Evolutionary conservation across 345 rosid species (phyloP).

Genomic region (Dipteronia dyeriana): DNA sequence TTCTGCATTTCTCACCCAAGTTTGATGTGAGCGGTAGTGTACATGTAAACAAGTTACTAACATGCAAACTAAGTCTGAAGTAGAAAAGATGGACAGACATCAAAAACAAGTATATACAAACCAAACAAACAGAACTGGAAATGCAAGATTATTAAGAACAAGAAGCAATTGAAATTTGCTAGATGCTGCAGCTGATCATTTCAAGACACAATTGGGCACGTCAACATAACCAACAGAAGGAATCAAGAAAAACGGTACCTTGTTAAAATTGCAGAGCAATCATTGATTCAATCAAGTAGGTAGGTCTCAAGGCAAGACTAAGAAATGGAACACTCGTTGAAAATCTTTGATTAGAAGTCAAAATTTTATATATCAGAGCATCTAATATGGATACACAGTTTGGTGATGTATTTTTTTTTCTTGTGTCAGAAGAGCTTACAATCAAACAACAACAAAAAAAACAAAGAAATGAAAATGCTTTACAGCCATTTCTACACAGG

Average conservation of each 20-base stretch:
- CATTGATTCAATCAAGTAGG: background rate
- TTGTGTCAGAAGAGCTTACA: slow-evolving; percentile 27
- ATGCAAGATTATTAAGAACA: background rate
- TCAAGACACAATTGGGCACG: background rate
- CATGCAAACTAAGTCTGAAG: background rate
- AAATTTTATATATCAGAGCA: slow-evolving; percentile 10
- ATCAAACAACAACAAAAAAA: background rate
- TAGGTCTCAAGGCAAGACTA: background rate
- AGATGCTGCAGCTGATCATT: background rate
- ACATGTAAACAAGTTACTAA: background rate
- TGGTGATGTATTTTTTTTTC: slow-evolving; percentile 21
- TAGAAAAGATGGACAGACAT: background rate
- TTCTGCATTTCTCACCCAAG: background rate
- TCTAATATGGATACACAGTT: slow-evolving; percentile 23
- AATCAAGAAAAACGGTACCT: background rate
- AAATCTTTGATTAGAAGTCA: slow-evolving; percentile 14
- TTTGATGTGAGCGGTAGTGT: background rate
- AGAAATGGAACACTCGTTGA: background rate
- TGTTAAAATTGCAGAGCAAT: background rate
- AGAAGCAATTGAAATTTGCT: background rate
- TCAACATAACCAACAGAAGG: too few species aligned
- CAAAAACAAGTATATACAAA: background rate
- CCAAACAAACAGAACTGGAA: background rate
- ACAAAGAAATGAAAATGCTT: slow-evolving; percentile 22
- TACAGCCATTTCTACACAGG: slow-evolving; percentile 37